These are phyloP conservation scores for Rubroboletus satanas DNA, from an alignment of 768 basidiomycete species.

Conservation along the genomic window DNA sequence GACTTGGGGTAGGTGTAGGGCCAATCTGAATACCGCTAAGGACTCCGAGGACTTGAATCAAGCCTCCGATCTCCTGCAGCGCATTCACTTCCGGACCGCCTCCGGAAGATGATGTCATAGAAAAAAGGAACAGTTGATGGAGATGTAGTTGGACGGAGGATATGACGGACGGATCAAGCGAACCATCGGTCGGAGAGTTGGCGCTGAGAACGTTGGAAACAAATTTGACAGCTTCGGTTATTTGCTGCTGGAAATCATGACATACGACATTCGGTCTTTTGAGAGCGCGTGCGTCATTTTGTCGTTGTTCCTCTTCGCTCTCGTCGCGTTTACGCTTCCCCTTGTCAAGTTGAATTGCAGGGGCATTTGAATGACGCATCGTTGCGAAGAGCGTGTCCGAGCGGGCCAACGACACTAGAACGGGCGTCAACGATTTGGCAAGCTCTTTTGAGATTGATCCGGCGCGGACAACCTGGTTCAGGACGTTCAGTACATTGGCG, in stretches of 20 bases:
- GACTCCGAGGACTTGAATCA: slow-evolving; percentile 79
- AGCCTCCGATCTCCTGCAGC: slow-evolving; percentile 73
- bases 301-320: slow-evolving; percentile 32
- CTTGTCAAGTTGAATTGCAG: slow-evolving; percentile 59
- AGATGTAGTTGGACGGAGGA: slow-evolving; percentile 69
- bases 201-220: slow-evolving; percentile 50
- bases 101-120: slow-evolving; percentile 61
- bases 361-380: slow-evolving; percentile 59
- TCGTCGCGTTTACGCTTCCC: slow-evolving; percentile 76
- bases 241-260: slow-evolving; percentile 49
- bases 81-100: slow-evolving; percentile 51
- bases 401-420: slow-evolving; percentile 61
- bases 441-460: slow-evolving; percentile 50
- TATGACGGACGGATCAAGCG: slow-evolving; percentile 55
- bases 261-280: slow-evolving; percentile 48
- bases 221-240: slow-evolving; percentile 57
- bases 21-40: slow-evolving; percentile 73
- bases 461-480: slow-evolving; percentile 46
- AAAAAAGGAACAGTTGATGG: slow-evolving; percentile 76
- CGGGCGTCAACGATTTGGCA: slow-evolving; percentile 55
- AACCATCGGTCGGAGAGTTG: slow-evolving; percentile 32
- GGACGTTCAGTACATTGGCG: slow-evolving; percentile 50
- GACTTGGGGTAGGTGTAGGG: slow-evolving; percentile 31
- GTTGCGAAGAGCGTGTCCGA: slow-evolving; percentile 64
- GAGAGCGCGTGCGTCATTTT: slow-evolving; percentile 25